Evolutionary conservation across 1,284 basidiomycete species (phyloP).

Genomic region (Ganoderma lingzhi): DNA sequence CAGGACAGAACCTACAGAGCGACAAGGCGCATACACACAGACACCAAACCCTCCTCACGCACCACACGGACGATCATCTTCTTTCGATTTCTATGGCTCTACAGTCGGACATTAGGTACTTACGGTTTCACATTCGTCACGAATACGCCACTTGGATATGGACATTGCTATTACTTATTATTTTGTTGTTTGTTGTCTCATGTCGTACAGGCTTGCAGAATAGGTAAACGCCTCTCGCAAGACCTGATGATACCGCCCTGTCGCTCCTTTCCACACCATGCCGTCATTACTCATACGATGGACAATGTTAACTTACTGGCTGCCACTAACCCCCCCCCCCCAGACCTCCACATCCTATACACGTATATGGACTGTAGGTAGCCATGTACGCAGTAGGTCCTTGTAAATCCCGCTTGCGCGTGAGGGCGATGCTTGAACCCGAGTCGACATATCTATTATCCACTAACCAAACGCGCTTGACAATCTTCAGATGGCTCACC

Average conservation of each 20-base stretch:
- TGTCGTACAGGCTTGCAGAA: neutral
- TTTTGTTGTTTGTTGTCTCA: conserved; percentile 1
- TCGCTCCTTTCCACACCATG: conserved; percentile 2
- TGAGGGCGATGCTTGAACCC: no score
- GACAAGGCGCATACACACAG: neutral
- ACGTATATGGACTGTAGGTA: neutral
- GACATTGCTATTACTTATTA: neutral
- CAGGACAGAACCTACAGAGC: neutral
- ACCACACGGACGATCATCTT: neutral
- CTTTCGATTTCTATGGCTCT: neutral
- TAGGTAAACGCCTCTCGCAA: neutral
- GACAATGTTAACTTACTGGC: conserved; percentile 6
- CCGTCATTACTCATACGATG: conserved; percentile 1
- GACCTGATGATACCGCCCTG: neutral
- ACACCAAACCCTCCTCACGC: neutral
- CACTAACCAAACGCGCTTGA: no score
- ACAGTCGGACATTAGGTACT: neutral
- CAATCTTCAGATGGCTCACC: no score
- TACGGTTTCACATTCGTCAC: neutral
- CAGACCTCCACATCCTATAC: neutral
- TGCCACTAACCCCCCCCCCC: neutral
- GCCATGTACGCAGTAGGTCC: neutral
- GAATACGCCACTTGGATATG: neutral
- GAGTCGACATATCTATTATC: no score
- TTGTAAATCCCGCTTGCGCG: neutral